phyloP scores from a whole-genome alignment of 2,329 filamentous ascomycete genomes.

The Cercospora zeae-maydis region DNA sequence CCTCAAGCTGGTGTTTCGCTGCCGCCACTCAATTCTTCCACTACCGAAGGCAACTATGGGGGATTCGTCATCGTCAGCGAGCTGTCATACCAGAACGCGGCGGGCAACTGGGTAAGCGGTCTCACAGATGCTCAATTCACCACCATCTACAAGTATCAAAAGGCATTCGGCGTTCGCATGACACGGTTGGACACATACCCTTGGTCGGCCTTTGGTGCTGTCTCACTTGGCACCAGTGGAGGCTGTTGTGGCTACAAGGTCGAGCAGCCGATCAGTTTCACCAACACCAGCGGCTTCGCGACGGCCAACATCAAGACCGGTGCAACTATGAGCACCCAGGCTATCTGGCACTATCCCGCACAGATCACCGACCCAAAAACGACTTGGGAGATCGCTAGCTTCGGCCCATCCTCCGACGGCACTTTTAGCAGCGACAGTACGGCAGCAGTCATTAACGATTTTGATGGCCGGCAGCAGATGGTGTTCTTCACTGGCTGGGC shows the following conservation, averaged over 20 bases:
- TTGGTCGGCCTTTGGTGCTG: conserved; percentile 10
- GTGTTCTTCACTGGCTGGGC: conserved; percentile 14
- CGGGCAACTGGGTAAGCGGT: conserved; percentile 7
- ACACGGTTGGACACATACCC: conserved; percentile 11
- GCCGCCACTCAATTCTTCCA: conserved; percentile 3
- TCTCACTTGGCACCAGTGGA: conserved; percentile 3
- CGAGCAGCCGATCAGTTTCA: conserved; percentile 12
- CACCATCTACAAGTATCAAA: conserved; percentile 11
- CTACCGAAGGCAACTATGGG: conserved; percentile 8
- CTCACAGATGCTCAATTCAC: conserved; percentile 9
- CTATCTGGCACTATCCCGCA: conserved; percentile 13
- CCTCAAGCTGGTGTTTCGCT: conserved; percentile 3
- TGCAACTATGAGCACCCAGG: conserved; percentile 7
- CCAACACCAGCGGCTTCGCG: conserved; percentile 6
- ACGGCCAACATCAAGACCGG: conserved; percentile 6
- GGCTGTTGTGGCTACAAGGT: conserved; percentile 10
- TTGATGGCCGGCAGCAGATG: conserved; percentile 11
- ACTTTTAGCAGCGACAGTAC: neutral
- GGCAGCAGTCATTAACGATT: conserved; percentile 12
- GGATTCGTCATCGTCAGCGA: conserved; percentile 14
- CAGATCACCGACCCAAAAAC: conserved; percentile 6
- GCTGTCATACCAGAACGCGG: conserved; percentile 10
- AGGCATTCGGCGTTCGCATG: conserved; percentile 14
- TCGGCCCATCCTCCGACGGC: neutral
- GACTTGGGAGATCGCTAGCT: conserved; percentile 10